A percentile compares a stretch with the other conserved stretches of the same genome.
phyloP scores from a whole-genome alignment of 495 filamentous ascomycete genomes.

The Lophiotrema nucula region DNA sequence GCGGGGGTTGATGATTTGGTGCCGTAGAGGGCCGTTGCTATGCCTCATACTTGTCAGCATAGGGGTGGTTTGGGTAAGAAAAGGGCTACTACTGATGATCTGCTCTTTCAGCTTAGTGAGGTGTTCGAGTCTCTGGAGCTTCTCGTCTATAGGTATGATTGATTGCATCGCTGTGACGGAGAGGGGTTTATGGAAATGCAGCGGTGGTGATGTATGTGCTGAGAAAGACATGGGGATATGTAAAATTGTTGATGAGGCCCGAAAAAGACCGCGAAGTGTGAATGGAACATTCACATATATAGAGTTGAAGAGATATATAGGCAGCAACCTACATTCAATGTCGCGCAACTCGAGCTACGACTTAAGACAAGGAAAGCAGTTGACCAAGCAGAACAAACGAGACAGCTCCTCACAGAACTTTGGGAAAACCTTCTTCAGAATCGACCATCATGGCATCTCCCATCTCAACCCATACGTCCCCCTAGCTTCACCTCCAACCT shows the following conservation, averaged over 20 bases:
- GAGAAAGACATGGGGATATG: too few relatives aligned
- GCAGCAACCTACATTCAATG: too few relatives aligned
- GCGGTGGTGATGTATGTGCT: neutral
- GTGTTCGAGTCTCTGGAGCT: neutral
- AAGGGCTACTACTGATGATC: neutral
- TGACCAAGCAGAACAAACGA: too few relatives aligned
- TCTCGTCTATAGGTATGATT: neutral
- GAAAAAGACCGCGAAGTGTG: neutral
- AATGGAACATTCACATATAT: too few relatives aligned
- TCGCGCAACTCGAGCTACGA: too few relatives aligned
- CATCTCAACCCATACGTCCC: neutral
- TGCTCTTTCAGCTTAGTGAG: neutral
- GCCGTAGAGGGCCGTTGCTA: neutral
- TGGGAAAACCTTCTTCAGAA: neutral
- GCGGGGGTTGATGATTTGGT: neutral
- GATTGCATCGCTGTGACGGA: neutral
- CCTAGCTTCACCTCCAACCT: neutral
- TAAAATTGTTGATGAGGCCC: neutral
- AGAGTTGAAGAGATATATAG: too few relatives aligned
- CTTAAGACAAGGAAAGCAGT: too few relatives aligned
- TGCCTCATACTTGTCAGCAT: neutral
- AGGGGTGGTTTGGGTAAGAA: neutral
- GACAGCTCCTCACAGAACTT: neutral
- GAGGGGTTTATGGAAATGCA: neutral
- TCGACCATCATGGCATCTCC: neutral